Evolutionary conservation across 139 green algal species (phyloP), one percentile per base, ranked within the genome.

Genomic region (Trebouxia sp.): DNA sequence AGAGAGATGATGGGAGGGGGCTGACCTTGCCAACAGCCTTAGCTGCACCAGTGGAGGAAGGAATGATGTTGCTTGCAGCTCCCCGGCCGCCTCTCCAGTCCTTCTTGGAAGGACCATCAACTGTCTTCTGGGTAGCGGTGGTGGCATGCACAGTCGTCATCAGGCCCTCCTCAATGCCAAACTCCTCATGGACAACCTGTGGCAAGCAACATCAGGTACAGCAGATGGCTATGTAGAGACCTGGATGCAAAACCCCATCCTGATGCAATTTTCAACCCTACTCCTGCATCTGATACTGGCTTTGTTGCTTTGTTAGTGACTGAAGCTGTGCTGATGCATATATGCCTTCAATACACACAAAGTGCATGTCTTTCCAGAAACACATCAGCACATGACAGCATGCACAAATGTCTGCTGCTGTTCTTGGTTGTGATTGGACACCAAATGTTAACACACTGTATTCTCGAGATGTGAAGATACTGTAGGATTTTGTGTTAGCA

Each of bases 91-190:
- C 94, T 43, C 96, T 89, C 96, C 96, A 99, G 91, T 98, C 96
- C 92, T 99, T 99, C 86, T 92, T 93, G 78, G 88, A 95, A 24
- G 96, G 96, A 0, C 96, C 96, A 84, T 99, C 96, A 58, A 99
- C 96, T 9, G 96, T 99, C 89, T 97, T 94, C 75, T 99, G 96
- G 12, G 96, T 99, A 79, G 96, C 96, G 39, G 96, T 99, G 47
- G 93, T 96, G 58, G 96, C 95, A 83, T 99, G 94, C 89, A 98
- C 89, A 81, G 90, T 98, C 76, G 96, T 98, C 96, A 99, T 99
- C 11, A 98, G 90, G 20, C 93, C 94, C 78, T 94, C 88, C 80
- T 91, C 86, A 85, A 97, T 96, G 80, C 93, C 94, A 69, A 95
- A 97, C 76, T 90, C 87, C 66, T 93, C 81, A 84, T 98, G 75